phyloP scores from a whole-genome alignment of 192 early-diverging fungal species.

The Phlyctochytrium bullatum region DNA sequence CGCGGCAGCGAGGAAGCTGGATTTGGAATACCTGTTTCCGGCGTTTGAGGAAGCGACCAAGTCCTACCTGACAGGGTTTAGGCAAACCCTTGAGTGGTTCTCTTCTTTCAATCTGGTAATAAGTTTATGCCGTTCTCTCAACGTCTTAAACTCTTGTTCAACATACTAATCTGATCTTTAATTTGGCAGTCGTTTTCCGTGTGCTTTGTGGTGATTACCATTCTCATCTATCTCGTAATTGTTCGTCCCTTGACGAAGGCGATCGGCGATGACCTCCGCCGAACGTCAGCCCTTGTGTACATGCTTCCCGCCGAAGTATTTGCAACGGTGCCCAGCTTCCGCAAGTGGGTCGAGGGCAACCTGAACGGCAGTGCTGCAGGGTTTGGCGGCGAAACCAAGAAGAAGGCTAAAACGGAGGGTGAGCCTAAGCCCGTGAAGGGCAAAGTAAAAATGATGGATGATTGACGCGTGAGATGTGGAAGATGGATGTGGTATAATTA shows the following conservation, averaged over 20 bases:
- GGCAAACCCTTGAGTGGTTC: conserved; percentile 18
- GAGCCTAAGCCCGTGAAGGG: no score
- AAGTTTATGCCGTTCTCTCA: not conserved
- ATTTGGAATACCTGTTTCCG: conserved; percentile 18
- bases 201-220: conserved; percentile 21
- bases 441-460: no score
- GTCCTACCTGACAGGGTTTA: not conserved
- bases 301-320: conserved; percentile 45
- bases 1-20: conserved; percentile 12
- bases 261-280: conserved; percentile 23
- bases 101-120: conserved; percentile 24
- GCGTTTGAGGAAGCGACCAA: conserved; percentile 9
- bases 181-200: conserved; percentile 14
- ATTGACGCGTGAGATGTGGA: no score
- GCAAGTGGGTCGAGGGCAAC: conserved; percentile 14
- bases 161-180: not conserved
- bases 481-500: no score
- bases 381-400: no score
- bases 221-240: conserved; percentile 3
- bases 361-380: no score
- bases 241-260: conserved; percentile 22
- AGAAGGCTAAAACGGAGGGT: no score
- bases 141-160: no score
- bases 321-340: conserved; percentile 29
- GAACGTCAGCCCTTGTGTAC: conserved; percentile 32